Evolutionary conservation across 768 basidiomycete genomes (phyloP).

Genomic region (Baorangia bicolor): DNA sequence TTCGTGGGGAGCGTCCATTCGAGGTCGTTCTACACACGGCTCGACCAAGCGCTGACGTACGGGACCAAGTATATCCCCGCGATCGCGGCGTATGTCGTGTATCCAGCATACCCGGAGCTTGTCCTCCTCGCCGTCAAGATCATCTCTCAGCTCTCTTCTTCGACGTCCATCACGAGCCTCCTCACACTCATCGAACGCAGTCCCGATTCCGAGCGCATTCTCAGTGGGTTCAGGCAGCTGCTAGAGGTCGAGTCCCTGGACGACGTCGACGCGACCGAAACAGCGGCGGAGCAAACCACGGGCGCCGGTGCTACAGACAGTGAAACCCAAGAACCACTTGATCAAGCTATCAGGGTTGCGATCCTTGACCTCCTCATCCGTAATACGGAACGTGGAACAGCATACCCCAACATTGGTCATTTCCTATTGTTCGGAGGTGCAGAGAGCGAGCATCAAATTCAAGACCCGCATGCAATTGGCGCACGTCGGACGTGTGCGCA

Average conservation of each 20-base stretch:
- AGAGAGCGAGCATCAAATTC: constrained; percentile 61
- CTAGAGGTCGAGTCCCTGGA: constrained; percentile 61
- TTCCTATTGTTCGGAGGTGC: constrained; percentile 77
- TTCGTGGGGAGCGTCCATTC: constrained; percentile 57
- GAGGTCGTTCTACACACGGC: constrained; percentile 66
- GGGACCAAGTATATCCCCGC: constrained; percentile 72
- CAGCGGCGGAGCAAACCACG: constrained; percentile 57
- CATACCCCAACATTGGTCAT: constrained; percentile 84
- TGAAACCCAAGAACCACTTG: constrained; percentile 44
- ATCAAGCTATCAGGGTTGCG: constrained; percentile 71
- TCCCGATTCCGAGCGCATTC: constrained; percentile 79
- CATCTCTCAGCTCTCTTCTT: constrained; percentile 62
- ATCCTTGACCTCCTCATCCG: constrained; percentile 81
- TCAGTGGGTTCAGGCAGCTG: constrained; percentile 71
- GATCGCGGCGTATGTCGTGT: constrained; percentile 74
- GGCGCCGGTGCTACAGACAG: constrained; percentile 72
- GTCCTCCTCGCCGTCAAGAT: constrained; percentile 79
- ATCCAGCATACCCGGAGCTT: constrained; percentile 69
- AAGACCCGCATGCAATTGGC: constrained; percentile 76
- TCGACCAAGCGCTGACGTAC: constrained; percentile 76
- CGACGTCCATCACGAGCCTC: constrained; percentile 67
- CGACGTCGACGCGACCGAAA: constrained; percentile 60
- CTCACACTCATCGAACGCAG: constrained; percentile 79
- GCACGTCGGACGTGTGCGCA: constrained; percentile 74
- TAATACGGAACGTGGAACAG: constrained; percentile 59